A percentile compares a stretch with the other conserved stretches of the same genome.
These are phyloP conservation scores for Echium plantagineum DNA, from an alignment of 257 asterid genomes.

Conservation along the genomic window DNA sequence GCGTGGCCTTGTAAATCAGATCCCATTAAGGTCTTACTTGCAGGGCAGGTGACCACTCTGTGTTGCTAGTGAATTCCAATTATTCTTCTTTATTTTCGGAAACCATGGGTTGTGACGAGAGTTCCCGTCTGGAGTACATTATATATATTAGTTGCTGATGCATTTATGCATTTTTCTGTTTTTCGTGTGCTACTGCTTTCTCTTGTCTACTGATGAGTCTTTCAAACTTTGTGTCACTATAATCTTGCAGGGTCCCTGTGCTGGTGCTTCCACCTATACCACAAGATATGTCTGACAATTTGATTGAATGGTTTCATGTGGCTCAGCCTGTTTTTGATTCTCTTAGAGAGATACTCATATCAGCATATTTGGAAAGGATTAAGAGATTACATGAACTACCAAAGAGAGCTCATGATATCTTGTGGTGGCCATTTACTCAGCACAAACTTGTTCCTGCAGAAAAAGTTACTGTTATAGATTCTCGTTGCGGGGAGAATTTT, in stretches of 20 bases:
- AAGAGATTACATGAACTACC: constrained; percentile 60
- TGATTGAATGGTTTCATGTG: constrained; percentile 68
- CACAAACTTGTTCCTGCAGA: constrained; percentile 74
- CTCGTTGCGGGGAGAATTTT: constrained; percentile 94
- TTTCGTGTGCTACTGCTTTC: neutral
- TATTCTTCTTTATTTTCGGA: constrained; percentile 8
- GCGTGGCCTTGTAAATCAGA: constrained; percentile 75
- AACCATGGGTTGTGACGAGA: constrained; percentile 8
- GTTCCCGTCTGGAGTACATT: neutral
- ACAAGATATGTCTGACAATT: constrained; percentile 61
- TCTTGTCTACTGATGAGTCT: neutral
- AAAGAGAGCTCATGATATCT: constrained; percentile 51
- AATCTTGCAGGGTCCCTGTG: constrained; percentile 61
- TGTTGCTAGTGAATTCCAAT: constrained; percentile 2
- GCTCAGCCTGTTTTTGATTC: constrained; percentile 52
- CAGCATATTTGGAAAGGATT: constrained; percentile 44
- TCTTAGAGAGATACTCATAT: constrained; percentile 69
- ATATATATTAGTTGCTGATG: neutral
- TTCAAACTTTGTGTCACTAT: neutral
- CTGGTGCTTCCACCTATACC: constrained; percentile 83
- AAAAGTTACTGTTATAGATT: constrained; percentile 84
- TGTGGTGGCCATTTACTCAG: constrained; percentile 99
- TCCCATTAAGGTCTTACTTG: constrained; percentile 59
- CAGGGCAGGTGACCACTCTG: constrained; percentile 39
- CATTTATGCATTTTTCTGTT: neutral